Percentiles rank a stretch among this genome's conserved stretches.
phyloP scores from a whole-genome alignment of 2,329 filamentous ascomycete species.

The Plenodomus lindquistii region DNA sequence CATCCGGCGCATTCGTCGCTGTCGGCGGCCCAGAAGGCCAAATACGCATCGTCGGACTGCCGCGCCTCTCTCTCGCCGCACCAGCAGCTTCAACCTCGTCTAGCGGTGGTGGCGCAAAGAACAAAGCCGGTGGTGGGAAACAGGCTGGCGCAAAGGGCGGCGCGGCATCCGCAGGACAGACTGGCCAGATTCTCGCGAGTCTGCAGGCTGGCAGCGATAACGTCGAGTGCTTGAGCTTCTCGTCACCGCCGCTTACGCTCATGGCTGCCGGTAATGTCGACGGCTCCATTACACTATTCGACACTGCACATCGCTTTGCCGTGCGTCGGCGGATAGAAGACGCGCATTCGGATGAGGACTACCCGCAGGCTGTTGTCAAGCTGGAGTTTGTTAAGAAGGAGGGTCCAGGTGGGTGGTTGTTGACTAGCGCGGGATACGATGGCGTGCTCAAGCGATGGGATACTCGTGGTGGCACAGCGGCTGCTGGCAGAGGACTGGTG shows the following conservation, averaged over 20 bases:
- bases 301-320: constrained; percentile 82
- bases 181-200: constrained; percentile 77
- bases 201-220: constrained; percentile 78
- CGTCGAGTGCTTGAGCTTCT: constrained; percentile 75
- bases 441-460: constrained; percentile 92
- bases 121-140: constrained; percentile 53
- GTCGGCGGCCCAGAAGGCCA: constrained; percentile 86
- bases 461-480: constrained; percentile 67
- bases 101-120: constrained; percentile 52
- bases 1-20: constrained; percentile 76
- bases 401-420: constrained; percentile 60
- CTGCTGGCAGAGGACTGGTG: constrained; percentile 69
- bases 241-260: constrained; percentile 62
- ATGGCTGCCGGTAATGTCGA: constrained; percentile 68
- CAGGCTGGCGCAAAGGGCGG: constrained; percentile 48
- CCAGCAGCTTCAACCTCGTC: constrained; percentile 42
- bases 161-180: constrained; percentile 51
- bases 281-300: constrained; percentile 79
- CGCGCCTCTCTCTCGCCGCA: constrained; percentile 56
- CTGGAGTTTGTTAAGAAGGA: constrained; percentile 75
- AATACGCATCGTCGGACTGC: constrained; percentile 83
- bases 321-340: constrained; percentile 80
- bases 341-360: constrained; percentile 72
- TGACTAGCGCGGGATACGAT: constrained; percentile 91
- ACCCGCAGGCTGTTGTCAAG: constrained; percentile 88